Evolutionary conservation across 106 monocot genomes (phyloP).

Genomic region (Acorus calamus): DNA sequence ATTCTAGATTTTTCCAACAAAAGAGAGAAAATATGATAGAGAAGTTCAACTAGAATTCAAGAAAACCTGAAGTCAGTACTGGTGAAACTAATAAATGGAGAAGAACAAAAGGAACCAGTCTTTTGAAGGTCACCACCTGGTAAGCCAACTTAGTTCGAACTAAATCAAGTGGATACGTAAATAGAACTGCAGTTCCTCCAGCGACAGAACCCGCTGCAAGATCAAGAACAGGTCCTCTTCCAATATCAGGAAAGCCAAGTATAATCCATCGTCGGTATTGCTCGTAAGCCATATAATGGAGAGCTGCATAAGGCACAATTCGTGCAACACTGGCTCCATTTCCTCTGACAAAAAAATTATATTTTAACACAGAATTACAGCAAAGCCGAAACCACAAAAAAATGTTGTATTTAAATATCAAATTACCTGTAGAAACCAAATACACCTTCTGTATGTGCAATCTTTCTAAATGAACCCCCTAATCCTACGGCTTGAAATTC

Average conservation of each 20-base stretch:
- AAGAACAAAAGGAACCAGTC: too few relatives aligned
- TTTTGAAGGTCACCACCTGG: slow-evolving; percentile 37
- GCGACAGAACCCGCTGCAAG: slow-evolving; percentile 91
- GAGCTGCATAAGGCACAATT: slow-evolving; percentile 91
- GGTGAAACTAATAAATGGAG: background rate
- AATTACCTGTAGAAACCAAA: slow-evolving; percentile 84
- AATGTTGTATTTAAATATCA: background rate
- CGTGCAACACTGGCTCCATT: slow-evolving; percentile 94
- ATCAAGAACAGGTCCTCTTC: slow-evolving; percentile 74
- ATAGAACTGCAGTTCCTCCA: slow-evolving; percentile 93
- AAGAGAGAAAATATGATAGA: too few relatives aligned
- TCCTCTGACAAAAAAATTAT: slow-evolving; percentile 32
- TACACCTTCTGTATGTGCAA: slow-evolving; percentile 68
- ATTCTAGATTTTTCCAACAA: too few relatives aligned
- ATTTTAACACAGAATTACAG: background rate
- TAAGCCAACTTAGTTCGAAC: slow-evolving; percentile 91
- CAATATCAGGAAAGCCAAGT: slow-evolving; percentile 60
- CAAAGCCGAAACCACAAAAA: background rate
- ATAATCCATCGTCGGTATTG: slow-evolving; percentile 73
- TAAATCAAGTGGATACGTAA: slow-evolving; percentile 92
- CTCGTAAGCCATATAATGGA: slow-evolving; percentile 91
- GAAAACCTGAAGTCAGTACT: background rate
- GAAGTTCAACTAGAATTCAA: background rate
- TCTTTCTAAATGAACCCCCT: slow-evolving; percentile 51
- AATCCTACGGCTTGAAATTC: slow-evolving; percentile 75